Percentiles rank a stretch among this genome's conserved stretches.
These are phyloP conservation scores for Chlorencoelia australis DNA, from an alignment of 2,329 filamentous ascomycete species.

Conservation along the genomic window DNA sequence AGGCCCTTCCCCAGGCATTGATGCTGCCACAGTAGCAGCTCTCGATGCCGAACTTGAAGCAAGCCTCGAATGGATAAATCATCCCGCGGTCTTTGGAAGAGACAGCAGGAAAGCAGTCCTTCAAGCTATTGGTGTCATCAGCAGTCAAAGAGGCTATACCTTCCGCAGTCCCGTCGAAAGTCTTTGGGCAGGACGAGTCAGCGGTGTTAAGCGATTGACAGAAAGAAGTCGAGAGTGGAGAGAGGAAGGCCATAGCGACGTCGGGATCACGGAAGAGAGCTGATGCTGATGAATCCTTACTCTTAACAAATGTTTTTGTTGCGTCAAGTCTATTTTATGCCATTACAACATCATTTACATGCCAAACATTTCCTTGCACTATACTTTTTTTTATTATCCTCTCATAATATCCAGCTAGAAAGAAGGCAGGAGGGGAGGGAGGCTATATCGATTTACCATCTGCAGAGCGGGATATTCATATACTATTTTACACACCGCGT, in stretches of 20 bases:
- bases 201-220: constrained; percentile 70
- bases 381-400: no score
- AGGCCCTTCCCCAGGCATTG: constrained; percentile 65
- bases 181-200: constrained; percentile 76
- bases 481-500: no score
- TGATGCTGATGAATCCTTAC: constrained; percentile 9
- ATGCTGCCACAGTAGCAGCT: constrained; percentile 68
- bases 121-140: constrained; percentile 94
- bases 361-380: no score
- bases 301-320: no score
- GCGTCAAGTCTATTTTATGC: no score
- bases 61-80: constrained; percentile 93
- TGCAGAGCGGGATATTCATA: no score
- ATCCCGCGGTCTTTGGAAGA: constrained; percentile 86
- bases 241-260: constrained; percentile 49
- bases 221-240: constrained; percentile 87
- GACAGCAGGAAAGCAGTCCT: constrained; percentile 93
- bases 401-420: no score
- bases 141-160: constrained; percentile 85
- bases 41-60: constrained; percentile 86
- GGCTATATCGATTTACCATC: no score
- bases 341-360: no score
- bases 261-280: constrained; percentile 26
- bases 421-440: no score
- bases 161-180: constrained; percentile 84